A percentile compares a stretch with the other conserved stretches of the same genome.
Evolutionary conservation across 768 basidiomycete genomes (phyloP).

Genomic region (Suillus occidentalis): DNA sequence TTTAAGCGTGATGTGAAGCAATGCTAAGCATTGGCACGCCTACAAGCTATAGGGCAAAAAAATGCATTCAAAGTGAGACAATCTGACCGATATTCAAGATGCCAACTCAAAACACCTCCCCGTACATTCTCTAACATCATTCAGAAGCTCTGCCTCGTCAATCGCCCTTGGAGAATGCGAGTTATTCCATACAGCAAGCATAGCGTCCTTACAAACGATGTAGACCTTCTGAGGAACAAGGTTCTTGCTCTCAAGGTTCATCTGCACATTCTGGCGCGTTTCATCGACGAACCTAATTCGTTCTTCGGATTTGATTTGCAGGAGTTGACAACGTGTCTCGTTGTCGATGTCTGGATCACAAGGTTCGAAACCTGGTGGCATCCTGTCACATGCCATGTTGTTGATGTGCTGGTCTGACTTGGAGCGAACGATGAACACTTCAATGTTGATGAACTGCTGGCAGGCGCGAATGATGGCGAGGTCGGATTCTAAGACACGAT

Average conservation of each 20-base stretch:
- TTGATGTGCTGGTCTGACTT: conserved; percentile 33
- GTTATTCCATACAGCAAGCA: conserved; percentile 4
- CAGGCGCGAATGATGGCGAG: not conserved
- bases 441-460: conserved; percentile 5
- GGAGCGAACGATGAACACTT: conserved; percentile 30
- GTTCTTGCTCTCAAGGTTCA: conserved; percentile 9
- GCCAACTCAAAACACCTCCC: not conserved
- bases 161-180: not conserved
- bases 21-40: too few species aligned
- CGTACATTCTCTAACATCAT: not conserved
- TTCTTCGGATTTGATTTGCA: not conserved
- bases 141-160: not conserved
- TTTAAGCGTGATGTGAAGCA: too few species aligned
- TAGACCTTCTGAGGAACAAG: conserved; percentile 15
- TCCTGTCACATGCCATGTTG: conserved; percentile 19
- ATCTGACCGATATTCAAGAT: not conserved
- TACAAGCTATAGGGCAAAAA: too few species aligned
- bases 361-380: conserved; percentile 17
- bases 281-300: conserved; percentile 2
- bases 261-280: conserved; percentile 11
- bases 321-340: not conserved
- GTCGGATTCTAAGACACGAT: conserved; percentile 4
- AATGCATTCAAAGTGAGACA: not conserved
- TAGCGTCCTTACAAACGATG: conserved; percentile 13
- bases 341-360: conserved; percentile 9